Percentiles rank a stretch among this genome's conserved stretches.
Evolutionary conservation across 2,329 filamentous ascomycete species (phyloP).

Genomic region (Botryotinia globosa): DNA sequence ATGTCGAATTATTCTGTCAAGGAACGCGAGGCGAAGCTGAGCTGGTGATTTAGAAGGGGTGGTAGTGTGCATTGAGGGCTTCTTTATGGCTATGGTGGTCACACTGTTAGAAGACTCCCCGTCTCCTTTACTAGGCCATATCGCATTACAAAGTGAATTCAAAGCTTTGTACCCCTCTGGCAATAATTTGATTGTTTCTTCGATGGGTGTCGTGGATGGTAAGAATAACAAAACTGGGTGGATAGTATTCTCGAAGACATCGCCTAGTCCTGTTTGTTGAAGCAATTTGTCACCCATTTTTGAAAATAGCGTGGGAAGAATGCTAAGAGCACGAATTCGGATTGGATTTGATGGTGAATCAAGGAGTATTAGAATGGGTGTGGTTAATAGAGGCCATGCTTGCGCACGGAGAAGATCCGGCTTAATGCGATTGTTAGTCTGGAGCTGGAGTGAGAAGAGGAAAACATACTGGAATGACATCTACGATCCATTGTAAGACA

Average conservation of each 20-base stretch:
- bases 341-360: conserved; percentile 60
- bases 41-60: conserved; percentile 9
- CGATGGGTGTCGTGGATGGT: conserved; percentile 71
- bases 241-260: conserved; percentile 66
- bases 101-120: conserved; percentile 21
- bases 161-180: conserved; percentile 64
- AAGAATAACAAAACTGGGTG: conserved; percentile 73
- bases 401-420: conserved; percentile 36
- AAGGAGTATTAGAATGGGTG: conserved; percentile 65
- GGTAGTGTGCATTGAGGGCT: not conserved
- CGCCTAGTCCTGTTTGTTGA: conserved; percentile 59
- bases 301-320: conserved; percentile 54
- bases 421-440: not conserved
- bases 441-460: conserved; percentile 3
- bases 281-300: conserved; percentile 55
- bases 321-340: conserved; percentile 48
- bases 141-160: conserved; percentile 48
- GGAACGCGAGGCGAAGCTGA: conserved; percentile 40
- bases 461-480: conserved; percentile 47
- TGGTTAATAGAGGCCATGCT: conserved; percentile 67
- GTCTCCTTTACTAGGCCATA: conserved; percentile 24
- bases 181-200: conserved; percentile 65
- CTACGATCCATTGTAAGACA: conserved; percentile 61
- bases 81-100: not conserved
- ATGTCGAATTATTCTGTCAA: conserved; percentile 55